A percentile compares a stretch with the other conserved stretches of the same genome.
Conservation (phyloP, 805 yeast species). For the Wickerhamomyces bovis region DNA sequence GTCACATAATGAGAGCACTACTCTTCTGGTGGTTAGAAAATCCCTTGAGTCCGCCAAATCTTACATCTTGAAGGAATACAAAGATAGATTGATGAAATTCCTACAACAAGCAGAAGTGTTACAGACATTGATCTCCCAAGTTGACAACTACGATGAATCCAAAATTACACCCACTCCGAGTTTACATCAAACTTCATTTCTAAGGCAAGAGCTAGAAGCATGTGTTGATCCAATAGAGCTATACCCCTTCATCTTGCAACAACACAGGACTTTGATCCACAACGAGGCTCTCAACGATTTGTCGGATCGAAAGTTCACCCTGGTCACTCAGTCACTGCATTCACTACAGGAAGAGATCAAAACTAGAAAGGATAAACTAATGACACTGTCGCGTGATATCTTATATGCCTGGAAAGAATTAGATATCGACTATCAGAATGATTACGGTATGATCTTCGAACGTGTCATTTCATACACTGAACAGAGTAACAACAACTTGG, state of each 20-base stretch:
- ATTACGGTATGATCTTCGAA: constrained; percentile 16
- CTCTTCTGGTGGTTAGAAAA: constrained; percentile 29
- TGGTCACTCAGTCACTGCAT: constrained; percentile 3
- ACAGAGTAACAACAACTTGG: constrained; percentile 1
- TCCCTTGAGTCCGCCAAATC: constrained; percentile 26
- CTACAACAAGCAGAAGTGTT: constrained; percentile 9
- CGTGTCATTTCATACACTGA: constrained; percentile 8
- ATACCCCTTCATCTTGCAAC: constrained; percentile 14
- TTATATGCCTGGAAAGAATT: constrained; percentile 18
- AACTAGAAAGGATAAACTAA: constrained; percentile 10
- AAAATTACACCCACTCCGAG: constrained; percentile 14
- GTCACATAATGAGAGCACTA: constrained; percentile 20
- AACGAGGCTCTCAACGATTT: constrained; percentile 19
- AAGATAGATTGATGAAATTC: constrained; percentile 24
- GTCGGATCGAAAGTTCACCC: constrained; percentile 11
- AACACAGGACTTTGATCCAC: constrained; percentile 18
- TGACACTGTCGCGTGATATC: constrained; percentile 11
- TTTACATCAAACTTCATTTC: constrained; percentile 1
- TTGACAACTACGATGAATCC: constrained; percentile 8
- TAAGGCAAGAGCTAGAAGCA: constrained; percentile 6
- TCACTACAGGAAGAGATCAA: constrained; percentile 17
- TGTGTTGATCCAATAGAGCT: constrained; percentile 11
- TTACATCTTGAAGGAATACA: constrained; percentile 27
- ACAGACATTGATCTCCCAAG: constrained; percentile 1
- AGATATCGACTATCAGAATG: constrained; percentile 15